These are phyloP conservation scores for Eutrema yunnanense DNA, from an alignment of 345 rosid species.

Conservation along the genomic window DNA sequence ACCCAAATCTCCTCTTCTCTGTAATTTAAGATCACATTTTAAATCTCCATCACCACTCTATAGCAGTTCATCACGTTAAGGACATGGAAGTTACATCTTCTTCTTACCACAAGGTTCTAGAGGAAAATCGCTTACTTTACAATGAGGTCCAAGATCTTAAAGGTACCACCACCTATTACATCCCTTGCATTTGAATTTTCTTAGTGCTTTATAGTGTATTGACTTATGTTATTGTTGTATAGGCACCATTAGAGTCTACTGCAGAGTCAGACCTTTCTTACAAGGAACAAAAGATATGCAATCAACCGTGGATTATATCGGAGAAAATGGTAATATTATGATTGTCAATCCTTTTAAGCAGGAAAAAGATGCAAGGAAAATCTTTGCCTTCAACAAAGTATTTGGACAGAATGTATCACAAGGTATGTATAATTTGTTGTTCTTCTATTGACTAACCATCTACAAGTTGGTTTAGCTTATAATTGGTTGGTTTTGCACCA, in stretches of 20 bases:
- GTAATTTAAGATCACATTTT: not conserved
- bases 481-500: too few relatives aligned
- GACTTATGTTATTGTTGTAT: slow-evolving; percentile 11
- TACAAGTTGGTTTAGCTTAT: not conserved
- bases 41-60: not conserved
- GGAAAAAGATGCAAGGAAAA: slow-evolving; percentile 83
- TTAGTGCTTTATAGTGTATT: not conserved
- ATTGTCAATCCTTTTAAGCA: slow-evolving; percentile 80
- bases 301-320: slow-evolving; percentile 82
- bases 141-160: slow-evolving; percentile 99
- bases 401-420: slow-evolving; percentile 69
- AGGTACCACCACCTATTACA: slow-evolving; percentile 38
- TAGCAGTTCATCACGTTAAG: slow-evolving; percentile 61
- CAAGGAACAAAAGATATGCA: slow-evolving; percentile 54
- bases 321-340: slow-evolving; percentile 95
- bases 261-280: slow-evolving; percentile 86
- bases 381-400: slow-evolving; percentile 83
- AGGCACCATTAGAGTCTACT: slow-evolving; percentile 90
- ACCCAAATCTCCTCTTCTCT: not conserved
- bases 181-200: not conserved
- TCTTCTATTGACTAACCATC: not conserved
- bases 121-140: slow-evolving; percentile 87
- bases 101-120: slow-evolving; percentile 76
- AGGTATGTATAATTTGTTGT: slow-evolving; percentile 36
- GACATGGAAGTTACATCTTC: slow-evolving; percentile 71